Evolutionary conservation across 192 early-diverging fungal species (phyloP), one percentile per base, ranked within the genome.

Genomic region (Backusella luteola): DNA sequence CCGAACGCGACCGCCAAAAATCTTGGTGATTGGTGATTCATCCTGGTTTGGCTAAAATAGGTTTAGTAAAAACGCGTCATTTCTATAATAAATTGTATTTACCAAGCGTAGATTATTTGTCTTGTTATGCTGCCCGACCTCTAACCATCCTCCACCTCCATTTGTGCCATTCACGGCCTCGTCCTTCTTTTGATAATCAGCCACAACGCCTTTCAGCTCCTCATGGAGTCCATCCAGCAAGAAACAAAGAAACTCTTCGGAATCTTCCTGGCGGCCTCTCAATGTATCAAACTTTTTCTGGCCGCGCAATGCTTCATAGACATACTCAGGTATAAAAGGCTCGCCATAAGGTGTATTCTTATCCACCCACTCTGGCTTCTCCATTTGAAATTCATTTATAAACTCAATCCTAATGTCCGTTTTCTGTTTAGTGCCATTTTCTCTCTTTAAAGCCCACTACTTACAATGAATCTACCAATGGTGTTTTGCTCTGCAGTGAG

Each of bases 171-270:
- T 42, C 2, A 4, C 42, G 1, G 70, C 29, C n/a, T 49, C 70
- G 0, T 71, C 26, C 23, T 69, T 69, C 34, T 69, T 38, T 23
- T 35, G 38, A 4, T 32, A 29, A 46, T 71, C 78, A 68, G 79
- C 76, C 42, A 79, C 81, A 34, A 84, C 84, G 8, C 70, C 67
- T 34, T 78, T 83, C 78, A 95, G 87, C 78, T 99, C 98, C 74
- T 98, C 96, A 81, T 99, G 96, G 53, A 99, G 83, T 3, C 95
- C 98, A 77, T 99, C 93, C 59, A 99, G 80, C 7, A 99, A 78
- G 77, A 93, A 98, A 63, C 93, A 93, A 75, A 99, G 84, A 84
- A 97, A 99, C 81, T 99, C 97, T 66, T 99, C 94, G 2, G 97
- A 96, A 77, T 99, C 98, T 77, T 99, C 96, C 81, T 99, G 98